Base-by-base conservation (phyloP, 352 stramenopile genomes). In the Globisporangium barbulae region DNA sequence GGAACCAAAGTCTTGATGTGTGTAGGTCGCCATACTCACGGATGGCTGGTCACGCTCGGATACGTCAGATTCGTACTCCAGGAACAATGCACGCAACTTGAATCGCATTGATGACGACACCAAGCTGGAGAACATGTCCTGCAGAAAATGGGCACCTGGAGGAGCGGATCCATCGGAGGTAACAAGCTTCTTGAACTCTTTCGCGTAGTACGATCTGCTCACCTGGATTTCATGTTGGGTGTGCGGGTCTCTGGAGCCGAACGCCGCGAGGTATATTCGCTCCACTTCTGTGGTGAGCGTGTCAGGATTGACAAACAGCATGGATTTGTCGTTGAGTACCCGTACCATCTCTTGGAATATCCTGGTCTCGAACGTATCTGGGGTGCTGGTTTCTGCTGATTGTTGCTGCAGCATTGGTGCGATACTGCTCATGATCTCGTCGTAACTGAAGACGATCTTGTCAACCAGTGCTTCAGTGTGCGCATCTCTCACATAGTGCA, bases 1-100 rank as follows among this genome's bases (percentile, higher is more conserved):
- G n/a, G 84, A 81, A n/a, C 82, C 84, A 61, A 90, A 79, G 58
- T 93, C 80, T 69, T 91, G 84, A 48, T 93, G 84, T 5, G 80
- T 67, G 47, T 91, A 91, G 30, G 56, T 71, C 0, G 75, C 78
- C 45, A 85, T 84, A 8, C 19, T 59, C 17, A 59, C 56, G 5
- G 49, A 25, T 0, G 59, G 30, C 19, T 35, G 25, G 0, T 60
- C 63, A 21, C 63, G 30, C 17, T 70, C 69, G 10, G 73, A 52
- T 3, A 63, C 57, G 21, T 73, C 68, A 17, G 75, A 68, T 37
- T 89, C 71, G 53, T 76, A 87, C 31, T 79, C 73, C n/a, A 91
- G 70, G 56, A 93, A 90, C 33, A 91, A 53, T 22, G 81, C 64
- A 0, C 82, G 79, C 12, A 93, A 62, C 48, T 85, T 85, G 50